These are phyloP conservation scores for Phytophthora lateralis DNA, from an alignment of 352 stramenopile genomes.

Conservation along the genomic window DNA sequence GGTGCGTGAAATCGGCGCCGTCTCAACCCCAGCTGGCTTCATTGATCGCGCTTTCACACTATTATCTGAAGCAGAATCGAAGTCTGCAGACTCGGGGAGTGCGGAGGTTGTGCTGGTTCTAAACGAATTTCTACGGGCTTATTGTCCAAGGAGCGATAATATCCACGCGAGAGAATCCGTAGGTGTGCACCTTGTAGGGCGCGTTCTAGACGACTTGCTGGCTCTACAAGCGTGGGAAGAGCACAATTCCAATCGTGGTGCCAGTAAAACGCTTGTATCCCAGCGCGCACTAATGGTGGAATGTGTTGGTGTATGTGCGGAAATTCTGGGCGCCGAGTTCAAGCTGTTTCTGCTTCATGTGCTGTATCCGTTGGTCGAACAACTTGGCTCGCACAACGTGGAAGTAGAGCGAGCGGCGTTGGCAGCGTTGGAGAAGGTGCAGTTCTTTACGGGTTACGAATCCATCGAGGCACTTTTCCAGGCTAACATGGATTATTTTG, in stretches of 20 bases:
- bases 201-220: constrained; percentile 79
- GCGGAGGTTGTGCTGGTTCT: constrained; percentile 66
- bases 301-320: constrained; percentile 71
- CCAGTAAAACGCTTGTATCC: constrained; percentile 31
- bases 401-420: constrained; percentile 76
- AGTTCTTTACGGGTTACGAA: constrained; percentile 58
- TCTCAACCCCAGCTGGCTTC: constrained; percentile 60
- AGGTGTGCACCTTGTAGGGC: constrained; percentile 69
- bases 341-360: constrained; percentile 68
- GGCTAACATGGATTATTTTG: constrained; percentile 89
- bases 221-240: constrained; percentile 51
- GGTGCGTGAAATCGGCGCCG: constrained; percentile 49
- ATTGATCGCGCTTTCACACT: constrained; percentile 70
- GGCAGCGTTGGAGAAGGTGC: constrained; percentile 70
- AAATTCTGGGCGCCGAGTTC: constrained; percentile 65
- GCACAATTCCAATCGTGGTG: constrained; percentile 8
- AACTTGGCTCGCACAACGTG: constrained; percentile 62
- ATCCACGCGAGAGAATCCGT: constrained; percentile 16
- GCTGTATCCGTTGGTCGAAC: constrained; percentile 86
- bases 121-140: constrained; percentile 62
- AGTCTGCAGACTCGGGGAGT: constrained; percentile 4
- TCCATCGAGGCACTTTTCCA: constrained; percentile 73
- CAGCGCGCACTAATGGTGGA: constrained; percentile 76
- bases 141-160: constrained; percentile 17
- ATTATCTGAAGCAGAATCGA: constrained; percentile 26